Evolutionary conservation across 2,329 filamentous ascomycete genomes (phyloP).

Genomic region (Trichophyton benhamiae): DNA sequence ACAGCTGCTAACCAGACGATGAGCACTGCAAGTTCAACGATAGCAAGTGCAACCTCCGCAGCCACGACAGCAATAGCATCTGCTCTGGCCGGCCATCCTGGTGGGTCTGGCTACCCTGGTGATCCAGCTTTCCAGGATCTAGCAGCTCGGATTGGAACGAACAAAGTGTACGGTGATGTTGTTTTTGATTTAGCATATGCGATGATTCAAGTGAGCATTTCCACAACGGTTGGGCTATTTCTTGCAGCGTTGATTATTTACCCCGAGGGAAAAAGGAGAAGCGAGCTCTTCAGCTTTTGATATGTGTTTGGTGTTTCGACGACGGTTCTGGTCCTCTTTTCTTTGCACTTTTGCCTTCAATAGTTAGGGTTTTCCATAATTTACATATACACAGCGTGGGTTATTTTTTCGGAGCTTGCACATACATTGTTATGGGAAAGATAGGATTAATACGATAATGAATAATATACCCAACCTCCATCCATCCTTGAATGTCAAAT

Average conservation of each 20-base stretch:
- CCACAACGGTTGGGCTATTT: constrained; percentile 37
- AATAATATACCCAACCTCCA: too few relatives aligned
- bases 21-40: constrained; percentile 11
- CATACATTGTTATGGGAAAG: too few relatives aligned
- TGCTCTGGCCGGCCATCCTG: neutral
- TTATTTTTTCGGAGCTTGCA: too few relatives aligned
- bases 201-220: constrained; percentile 38
- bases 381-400: neutral
- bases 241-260: constrained; percentile 36
- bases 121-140: neutral
- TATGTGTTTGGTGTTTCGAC: neutral
- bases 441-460: too few relatives aligned
- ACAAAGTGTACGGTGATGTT: constrained; percentile 19
- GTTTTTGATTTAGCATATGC: constrained; percentile 35
- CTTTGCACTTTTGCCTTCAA: too few relatives aligned
- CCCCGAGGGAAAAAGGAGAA: constrained; percentile 35
- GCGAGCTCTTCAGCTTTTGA: constrained; percentile 33
- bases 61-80: neutral
- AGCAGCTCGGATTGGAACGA: constrained; percentile 23
- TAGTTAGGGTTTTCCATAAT: too few relatives aligned
- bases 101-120: neutral
- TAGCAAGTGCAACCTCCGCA: neutral
- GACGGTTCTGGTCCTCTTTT: too few relatives aligned
- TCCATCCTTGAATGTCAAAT: too few relatives aligned
- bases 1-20: neutral